phyloP scores from a whole-genome alignment of 768 basidiomycete species.

The Termitomyces heimii region DNA sequence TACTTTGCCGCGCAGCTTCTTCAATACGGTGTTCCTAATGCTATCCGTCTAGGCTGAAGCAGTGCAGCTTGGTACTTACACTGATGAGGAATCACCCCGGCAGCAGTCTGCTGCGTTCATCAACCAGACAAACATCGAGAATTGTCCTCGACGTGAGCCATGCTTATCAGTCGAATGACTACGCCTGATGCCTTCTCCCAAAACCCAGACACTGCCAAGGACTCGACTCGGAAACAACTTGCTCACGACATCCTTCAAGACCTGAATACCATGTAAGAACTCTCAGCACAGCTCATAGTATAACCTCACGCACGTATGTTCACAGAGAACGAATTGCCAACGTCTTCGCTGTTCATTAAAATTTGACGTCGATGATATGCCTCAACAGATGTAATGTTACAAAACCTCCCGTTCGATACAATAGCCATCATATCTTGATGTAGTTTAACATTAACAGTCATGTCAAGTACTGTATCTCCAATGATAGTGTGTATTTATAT shows the following conservation, averaged over 20 bases:
- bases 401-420: background rate
- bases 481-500: background rate
- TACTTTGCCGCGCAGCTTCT: background rate
- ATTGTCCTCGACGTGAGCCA: constrained; percentile 6
- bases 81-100: background rate
- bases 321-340: constrained; percentile 28
- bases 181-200: background rate
- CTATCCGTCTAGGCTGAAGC: background rate
- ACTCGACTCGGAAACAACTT: constrained; percentile 8
- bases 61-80: background rate
- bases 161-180: background rate
- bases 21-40: background rate
- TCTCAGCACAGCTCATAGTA: background rate
- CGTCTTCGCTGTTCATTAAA: constrained; percentile 19
- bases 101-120: background rate
- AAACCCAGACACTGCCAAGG: background rate
- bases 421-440: background rate
- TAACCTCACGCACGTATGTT: background rate
- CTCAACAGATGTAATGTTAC: background rate
- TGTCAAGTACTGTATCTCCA: background rate
- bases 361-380: background rate
- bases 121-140: background rate
- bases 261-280: constrained; percentile 23
- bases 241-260: constrained; percentile 24
- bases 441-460: background rate